Conservation (phyloP, 768 basidiomycete genomes). For the Mycena rebaudengoi region DNA sequence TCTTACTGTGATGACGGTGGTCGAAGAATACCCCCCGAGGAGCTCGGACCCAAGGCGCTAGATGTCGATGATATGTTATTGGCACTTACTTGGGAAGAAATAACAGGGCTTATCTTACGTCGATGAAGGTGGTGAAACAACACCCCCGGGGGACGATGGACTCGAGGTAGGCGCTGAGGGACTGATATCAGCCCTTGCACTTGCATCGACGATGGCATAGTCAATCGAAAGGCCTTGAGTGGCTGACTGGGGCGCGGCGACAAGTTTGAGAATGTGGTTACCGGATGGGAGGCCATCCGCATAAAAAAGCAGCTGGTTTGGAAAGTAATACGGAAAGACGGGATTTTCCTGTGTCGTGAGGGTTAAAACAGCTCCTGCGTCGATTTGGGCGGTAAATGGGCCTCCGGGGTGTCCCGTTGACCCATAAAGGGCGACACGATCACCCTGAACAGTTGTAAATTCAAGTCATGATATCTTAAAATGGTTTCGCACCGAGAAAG, state of each 20-base stretch:
- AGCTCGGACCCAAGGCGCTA: too few species aligned
- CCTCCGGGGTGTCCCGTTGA: slow-evolving; percentile 41
- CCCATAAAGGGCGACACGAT: slow-evolving; percentile 49
- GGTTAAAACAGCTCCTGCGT: slow-evolving; percentile 20
- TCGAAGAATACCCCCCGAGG: too few species aligned
- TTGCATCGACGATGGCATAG: too few species aligned
- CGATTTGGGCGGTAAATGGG: slow-evolving; percentile 40
- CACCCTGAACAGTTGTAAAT: slow-evolving; percentile 22
- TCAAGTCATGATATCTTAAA: not conserved
- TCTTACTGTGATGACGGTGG: too few species aligned
- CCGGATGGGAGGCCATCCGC: slow-evolving; percentile 41
- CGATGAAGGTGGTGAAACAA: too few species aligned
- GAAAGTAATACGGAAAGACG: not conserved
- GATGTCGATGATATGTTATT: too few species aligned
- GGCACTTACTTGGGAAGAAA: too few species aligned
- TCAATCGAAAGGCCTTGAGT: too few species aligned
- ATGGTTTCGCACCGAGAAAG: not conserved
- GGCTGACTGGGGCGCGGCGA: slow-evolving; percentile 40
- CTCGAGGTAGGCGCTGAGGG: too few species aligned
- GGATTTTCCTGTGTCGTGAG: slow-evolving; percentile 60
- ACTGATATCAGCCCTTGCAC: too few species aligned
- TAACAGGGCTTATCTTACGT: too few species aligned
- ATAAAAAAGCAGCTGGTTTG: not conserved
- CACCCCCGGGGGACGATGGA: too few species aligned
- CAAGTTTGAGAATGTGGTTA: slow-evolving; percentile 45